Evolutionary conservation across 257 asterid species (phyloP).

Genomic region (Solanum dulcamara): DNA sequence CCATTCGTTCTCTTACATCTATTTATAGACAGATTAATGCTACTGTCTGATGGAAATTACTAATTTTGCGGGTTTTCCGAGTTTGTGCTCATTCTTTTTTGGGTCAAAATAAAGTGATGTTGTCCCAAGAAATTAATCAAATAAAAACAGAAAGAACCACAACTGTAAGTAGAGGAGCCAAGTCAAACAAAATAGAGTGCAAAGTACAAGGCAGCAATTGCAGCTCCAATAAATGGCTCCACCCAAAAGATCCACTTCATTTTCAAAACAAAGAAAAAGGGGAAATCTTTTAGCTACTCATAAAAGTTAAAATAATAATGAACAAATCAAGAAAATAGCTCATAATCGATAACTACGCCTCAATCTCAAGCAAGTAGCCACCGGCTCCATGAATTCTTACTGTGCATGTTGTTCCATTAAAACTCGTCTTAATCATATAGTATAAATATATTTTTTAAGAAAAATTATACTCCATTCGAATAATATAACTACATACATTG

Average conservation of each 20-base stretch:
- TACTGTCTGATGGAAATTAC: not conserved
- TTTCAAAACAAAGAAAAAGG: not conserved
- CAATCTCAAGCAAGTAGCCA: not conserved
- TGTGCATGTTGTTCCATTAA: not conserved
- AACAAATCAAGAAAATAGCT: not conserved
- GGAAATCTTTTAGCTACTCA: not conserved
- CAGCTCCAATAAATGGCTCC: constrained; percentile 71
- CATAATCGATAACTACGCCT: not conserved
- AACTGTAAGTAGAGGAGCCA: not conserved
- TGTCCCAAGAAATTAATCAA: not conserved
- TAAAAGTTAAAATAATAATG: not conserved
- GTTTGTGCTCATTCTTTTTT: not conserved
- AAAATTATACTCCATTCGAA: not conserved
- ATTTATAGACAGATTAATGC: not conserved
- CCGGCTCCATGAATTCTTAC: not conserved
- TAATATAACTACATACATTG: not conserved
- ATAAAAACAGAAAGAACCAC: not conserved
- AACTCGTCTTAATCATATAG: no score
- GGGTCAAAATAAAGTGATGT: not conserved
- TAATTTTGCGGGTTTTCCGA: not conserved
- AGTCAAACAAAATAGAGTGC: not conserved
- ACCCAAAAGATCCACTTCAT: constrained; percentile 63
- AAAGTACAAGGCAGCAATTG: constrained; percentile 36
- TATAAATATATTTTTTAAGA: no score
- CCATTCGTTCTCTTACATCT: not conserved